A percentile compares a stretch with the other conserved stretches of the same genome.
These are phyloP conservation scores for Cyclotella cryptica DNA, from an alignment of 108 stramenopile genomes.

Conservation along the genomic window DNA sequence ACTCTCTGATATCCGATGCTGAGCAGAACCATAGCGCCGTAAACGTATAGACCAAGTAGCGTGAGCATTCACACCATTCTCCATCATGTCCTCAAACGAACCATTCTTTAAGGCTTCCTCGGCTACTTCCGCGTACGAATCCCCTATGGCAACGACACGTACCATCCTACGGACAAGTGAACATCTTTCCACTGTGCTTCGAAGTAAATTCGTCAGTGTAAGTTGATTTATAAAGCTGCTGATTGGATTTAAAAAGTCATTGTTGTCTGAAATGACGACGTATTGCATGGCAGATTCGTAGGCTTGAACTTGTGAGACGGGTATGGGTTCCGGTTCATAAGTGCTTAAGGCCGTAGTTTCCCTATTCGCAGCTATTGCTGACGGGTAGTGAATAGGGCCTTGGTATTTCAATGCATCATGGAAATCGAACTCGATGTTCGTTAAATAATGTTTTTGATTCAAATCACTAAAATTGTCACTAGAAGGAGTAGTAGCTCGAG, in stretches of 20 bases:
- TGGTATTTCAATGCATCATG: constrained; percentile 42
- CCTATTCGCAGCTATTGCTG: not conserved
- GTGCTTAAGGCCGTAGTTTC: not conserved
- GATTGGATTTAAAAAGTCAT: constrained; percentile 15
- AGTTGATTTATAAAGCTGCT: not conserved
- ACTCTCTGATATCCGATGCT: too few species aligned
- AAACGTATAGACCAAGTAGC: constrained; percentile 83
- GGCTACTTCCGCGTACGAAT: constrained; percentile 58
- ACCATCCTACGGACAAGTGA: constrained; percentile 75
- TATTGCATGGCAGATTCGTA: constrained; percentile 87
- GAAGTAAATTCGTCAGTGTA: constrained; percentile 12
- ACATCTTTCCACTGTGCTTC: constrained; percentile 62
- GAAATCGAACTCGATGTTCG: constrained; percentile 42
- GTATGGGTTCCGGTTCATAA: constrained; percentile 23
- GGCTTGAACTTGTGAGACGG: constrained; percentile 24
- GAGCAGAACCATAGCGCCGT: constrained; percentile 57
- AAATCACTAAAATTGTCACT: not conserved
- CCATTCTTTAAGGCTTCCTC: constrained; percentile 37
- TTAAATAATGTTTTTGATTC: constrained; percentile 9
- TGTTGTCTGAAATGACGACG: constrained; percentile 18
- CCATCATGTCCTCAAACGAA: constrained; percentile 70
- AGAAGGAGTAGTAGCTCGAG: not conserved
- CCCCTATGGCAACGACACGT: constrained; percentile 61
- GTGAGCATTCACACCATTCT: constrained; percentile 47
- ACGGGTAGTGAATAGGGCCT: constrained; percentile 28